These are phyloP conservation scores for Mycena albidolilacea DNA, from an alignment of 768 basidiomycete genomes.

Conservation along the genomic window DNA sequence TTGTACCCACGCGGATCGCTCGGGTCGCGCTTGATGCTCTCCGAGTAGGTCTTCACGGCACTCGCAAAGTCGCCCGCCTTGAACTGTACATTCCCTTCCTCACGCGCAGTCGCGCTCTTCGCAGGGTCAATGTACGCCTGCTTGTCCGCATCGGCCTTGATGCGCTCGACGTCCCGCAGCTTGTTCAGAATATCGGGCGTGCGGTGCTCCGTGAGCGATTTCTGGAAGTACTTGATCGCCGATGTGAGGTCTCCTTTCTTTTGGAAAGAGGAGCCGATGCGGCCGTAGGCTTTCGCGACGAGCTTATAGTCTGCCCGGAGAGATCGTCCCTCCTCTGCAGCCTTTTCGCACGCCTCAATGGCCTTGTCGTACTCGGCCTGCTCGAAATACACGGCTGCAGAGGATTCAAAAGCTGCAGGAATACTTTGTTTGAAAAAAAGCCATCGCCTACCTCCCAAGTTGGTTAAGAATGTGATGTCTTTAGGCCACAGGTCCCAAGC, in stretches of 20 bases:
- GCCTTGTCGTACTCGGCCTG: constrained; percentile 92
- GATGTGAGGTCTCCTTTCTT: constrained; percentile 82
- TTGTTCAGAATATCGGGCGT: constrained; percentile 94
- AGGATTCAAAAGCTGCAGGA: constrained; percentile 6
- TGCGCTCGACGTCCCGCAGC: constrained; percentile 86
- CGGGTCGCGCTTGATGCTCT: constrained; percentile 97
- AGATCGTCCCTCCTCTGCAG: constrained; percentile 94
- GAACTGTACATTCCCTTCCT: constrained; percentile 94
- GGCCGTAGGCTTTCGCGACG: constrained; percentile 94
- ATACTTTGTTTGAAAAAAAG: neutral
- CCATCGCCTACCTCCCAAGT: constrained; percentile 76
- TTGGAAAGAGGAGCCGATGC: constrained; percentile 87
- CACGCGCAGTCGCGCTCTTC: constrained; percentile 85
- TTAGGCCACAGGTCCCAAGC: constrained; percentile 97
- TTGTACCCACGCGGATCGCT: constrained; percentile 94
- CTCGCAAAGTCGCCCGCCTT: constrained; percentile 93
- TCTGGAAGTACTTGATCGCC: constrained; percentile 94
- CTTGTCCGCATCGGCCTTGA: constrained; percentile 82
- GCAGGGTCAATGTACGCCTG: constrained; percentile 91
- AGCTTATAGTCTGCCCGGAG: constrained; percentile 96
- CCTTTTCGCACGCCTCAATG: constrained; percentile 94
- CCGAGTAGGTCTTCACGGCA: constrained; percentile 93
- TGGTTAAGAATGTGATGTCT: constrained; percentile 94
- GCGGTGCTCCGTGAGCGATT: constrained; percentile 96
- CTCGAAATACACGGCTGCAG: constrained; percentile 91